These are phyloP conservation scores for Musa balbisiana DNA, from an alignment of 202 grass and related monocot genomes.

Conservation along the genomic window DNA sequence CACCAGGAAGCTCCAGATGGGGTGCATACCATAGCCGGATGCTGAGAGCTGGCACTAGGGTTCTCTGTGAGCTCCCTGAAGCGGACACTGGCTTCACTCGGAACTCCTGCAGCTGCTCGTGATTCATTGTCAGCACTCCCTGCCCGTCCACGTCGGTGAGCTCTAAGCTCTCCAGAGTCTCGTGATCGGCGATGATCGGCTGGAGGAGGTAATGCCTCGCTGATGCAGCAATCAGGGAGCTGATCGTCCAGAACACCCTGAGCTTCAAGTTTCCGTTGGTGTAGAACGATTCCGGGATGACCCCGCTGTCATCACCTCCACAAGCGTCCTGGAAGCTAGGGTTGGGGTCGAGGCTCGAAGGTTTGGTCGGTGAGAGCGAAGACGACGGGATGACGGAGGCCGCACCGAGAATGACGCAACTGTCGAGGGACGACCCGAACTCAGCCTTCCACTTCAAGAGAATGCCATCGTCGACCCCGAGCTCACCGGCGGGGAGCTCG, in stretches of 20 bases:
- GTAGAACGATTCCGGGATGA: conserved; percentile 34
- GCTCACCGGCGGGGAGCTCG: background rate
- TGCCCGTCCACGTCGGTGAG: conserved; percentile 64
- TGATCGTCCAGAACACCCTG: conserved; percentile 76
- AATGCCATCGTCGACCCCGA: conserved; percentile 18
- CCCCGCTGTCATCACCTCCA: conserved; percentile 40
- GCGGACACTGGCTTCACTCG: conserved; percentile 40
- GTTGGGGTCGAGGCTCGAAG: conserved; percentile 1
- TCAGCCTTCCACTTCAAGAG: background rate
- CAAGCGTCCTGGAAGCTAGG: conserved; percentile 15
- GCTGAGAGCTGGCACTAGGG: conserved; percentile 66
- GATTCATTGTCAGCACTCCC: conserved; percentile 74
- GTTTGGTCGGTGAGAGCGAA: background rate
- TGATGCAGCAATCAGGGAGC: conserved; percentile 60
- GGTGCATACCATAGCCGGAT: conserved; percentile 69
- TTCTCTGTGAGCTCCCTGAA: conserved; percentile 51
- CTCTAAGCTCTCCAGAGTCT: conserved; percentile 53
- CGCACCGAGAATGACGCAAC: background rate
- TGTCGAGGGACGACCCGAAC: no score
- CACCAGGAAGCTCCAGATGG: conserved; percentile 50
- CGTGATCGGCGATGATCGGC: conserved; percentile 57
- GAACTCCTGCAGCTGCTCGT: conserved; percentile 50
- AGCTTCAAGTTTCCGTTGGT: conserved; percentile 57
- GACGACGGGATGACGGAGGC: background rate
- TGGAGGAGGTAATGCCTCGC: conserved; percentile 69